These are phyloP conservation scores for Chaetomiaceae sp. DNA, from an alignment of 2,329 filamentous ascomycete genomes.

Conservation along the genomic window DNA sequence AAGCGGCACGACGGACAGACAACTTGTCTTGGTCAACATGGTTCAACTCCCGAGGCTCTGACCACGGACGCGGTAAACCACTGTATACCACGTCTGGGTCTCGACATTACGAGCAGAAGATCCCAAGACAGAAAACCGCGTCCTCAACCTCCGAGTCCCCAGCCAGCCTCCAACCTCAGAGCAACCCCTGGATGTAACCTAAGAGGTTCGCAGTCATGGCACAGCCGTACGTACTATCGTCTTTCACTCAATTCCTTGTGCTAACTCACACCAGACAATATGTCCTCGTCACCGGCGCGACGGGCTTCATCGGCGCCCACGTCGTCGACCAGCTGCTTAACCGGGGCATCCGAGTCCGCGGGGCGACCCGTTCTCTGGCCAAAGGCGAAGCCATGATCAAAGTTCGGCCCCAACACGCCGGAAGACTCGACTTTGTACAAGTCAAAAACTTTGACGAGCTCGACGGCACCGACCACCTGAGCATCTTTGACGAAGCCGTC, in stretches of 20 bases:
- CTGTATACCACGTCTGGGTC: too few relatives aligned
- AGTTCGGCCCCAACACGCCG: not conserved
- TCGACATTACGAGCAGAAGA: too few relatives aligned
- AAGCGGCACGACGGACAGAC: slow-evolving; percentile 2
- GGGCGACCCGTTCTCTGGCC: not conserved
- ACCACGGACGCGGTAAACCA: too few relatives aligned
- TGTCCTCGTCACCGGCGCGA: slow-evolving; percentile 6
- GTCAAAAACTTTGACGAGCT: not conserved
- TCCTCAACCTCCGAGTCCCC: too few relatives aligned
- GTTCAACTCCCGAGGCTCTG: too few relatives aligned
- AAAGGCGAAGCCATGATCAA: not conserved
- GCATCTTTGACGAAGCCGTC: slow-evolving; percentile 13
- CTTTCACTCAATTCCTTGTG: not conserved
- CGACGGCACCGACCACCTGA: not conserved
- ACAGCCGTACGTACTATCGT: too few relatives aligned
- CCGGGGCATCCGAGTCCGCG: slow-evolving; percentile 1
- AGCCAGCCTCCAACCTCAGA: too few relatives aligned
- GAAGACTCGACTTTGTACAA: not conserved
- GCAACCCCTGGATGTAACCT: too few relatives aligned
- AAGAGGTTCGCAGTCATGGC: too few relatives aligned
- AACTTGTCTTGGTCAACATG: too few relatives aligned
- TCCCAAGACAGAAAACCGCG: too few relatives aligned
- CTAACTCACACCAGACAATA: not conserved
- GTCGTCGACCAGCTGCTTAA: not conserved
- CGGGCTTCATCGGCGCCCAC: slow-evolving; percentile 3